Percentiles rank a stretch among this genome's conserved stretches.
Evolutionary conservation across 805 yeast species (phyloP).

Genomic region (Millerozyma miso): DNA sequence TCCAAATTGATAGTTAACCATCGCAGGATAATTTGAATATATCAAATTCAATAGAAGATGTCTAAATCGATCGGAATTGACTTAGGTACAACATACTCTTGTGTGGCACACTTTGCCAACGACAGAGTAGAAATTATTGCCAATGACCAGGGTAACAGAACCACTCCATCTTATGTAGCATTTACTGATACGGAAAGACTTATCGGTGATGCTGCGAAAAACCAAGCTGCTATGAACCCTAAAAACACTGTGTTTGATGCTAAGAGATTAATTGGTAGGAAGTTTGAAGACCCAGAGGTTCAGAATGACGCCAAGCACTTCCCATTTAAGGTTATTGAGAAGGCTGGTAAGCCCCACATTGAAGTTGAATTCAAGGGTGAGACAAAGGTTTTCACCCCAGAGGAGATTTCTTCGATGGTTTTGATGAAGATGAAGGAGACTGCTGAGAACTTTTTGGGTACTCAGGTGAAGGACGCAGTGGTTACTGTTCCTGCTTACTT

Average conservation of each 20-base stretch:
- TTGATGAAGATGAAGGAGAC: constrained; percentile 89
- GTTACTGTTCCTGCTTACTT: constrained; percentile 43
- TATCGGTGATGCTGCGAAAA: constrained; percentile 97
- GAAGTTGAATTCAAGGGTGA: constrained; percentile 89
- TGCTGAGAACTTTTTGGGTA: constrained; percentile 88
- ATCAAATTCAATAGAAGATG: constrained; percentile 13
- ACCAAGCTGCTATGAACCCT: constrained; percentile 97
- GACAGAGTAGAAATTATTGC: constrained; percentile 94
- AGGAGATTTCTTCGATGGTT: constrained; percentile 92
- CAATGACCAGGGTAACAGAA: constrained; percentile 98
- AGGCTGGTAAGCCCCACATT: constrained; percentile 82
- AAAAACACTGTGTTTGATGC: constrained; percentile 91
- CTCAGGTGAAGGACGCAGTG: constrained; percentile 58
- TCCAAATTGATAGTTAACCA: too few species aligned
- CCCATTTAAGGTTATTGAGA: constrained; percentile 78
- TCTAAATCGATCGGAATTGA: constrained; percentile 70
- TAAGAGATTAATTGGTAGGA: constrained; percentile 88
- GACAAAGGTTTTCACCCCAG: constrained; percentile 82
- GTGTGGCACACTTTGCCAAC: constrained; percentile 72
- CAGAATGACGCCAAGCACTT: constrained; percentile 78
- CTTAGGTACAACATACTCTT: constrained; percentile 96
- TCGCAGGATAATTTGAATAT: too few species aligned
- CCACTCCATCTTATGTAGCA: constrained; percentile 95
- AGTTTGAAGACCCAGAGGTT: constrained; percentile 72
- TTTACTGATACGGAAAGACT: constrained; percentile 94